Conservation (phyloP, 1,284 basidiomycete genomes). For the Heterobasidion occidentale region DNA sequence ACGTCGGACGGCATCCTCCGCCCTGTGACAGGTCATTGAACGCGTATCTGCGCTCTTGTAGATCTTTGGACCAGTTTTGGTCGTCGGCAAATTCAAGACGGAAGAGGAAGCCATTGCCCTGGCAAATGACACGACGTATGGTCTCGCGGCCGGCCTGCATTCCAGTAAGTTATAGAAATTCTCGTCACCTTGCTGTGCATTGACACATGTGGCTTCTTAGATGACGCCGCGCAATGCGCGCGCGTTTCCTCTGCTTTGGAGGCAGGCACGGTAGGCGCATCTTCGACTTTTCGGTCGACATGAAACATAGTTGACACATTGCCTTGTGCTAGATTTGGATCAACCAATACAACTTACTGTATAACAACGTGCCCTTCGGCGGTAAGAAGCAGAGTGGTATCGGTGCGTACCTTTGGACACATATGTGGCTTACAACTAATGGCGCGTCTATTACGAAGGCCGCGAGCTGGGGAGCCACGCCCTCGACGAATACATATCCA, state of each 20-base stretch:
- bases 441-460: conserved; percentile 30
- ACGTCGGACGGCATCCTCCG: conserved; percentile 6
- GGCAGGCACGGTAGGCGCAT: conserved; percentile 68
- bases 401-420: conserved; percentile 28
- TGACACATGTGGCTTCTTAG: conserved; percentile 26
- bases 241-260: conserved; percentile 76
- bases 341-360: conserved; percentile 79
- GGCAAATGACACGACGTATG: conserved; percentile 83
- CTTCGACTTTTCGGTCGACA: background rate
- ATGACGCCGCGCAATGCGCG: conserved; percentile 83
- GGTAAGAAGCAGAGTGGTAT: conserved; percentile 84
- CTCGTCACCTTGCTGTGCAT: background rate
- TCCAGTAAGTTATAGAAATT: conserved; percentile 49
- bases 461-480: conserved; percentile 88
- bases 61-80: conserved; percentile 84
- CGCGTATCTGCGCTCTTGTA: conserved; percentile 19
- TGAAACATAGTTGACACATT: conserved; percentile 6
- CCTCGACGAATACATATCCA: conserved; percentile 76
- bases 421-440: background rate
- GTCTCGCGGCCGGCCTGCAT: conserved; percentile 84
- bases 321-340: conserved; percentile 63
- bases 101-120: conserved; percentile 74
- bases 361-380: conserved; percentile 87
- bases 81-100: conserved; percentile 69
- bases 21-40: background rate